Conservation (phyloP, 2,329 filamentous ascomycete species). For the Exophiala viscosa region DNA sequence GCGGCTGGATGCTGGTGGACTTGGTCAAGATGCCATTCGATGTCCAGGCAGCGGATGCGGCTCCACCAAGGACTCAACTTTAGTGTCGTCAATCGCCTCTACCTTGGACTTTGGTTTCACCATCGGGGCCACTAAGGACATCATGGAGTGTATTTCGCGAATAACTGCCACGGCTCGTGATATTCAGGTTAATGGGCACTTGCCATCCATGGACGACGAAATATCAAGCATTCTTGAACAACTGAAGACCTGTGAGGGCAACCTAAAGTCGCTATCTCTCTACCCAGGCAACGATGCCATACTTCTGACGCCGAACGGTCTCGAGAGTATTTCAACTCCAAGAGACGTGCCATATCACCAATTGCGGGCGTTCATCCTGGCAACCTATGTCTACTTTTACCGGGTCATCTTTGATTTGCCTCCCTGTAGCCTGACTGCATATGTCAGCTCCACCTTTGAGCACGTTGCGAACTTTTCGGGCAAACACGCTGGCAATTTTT, state of each 20-base stretch:
- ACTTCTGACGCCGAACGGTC: background rate
- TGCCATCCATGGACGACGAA: no score
- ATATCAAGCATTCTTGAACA: no score
- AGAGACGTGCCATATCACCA: conserved; percentile 15
- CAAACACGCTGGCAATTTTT: conserved; percentile 20
- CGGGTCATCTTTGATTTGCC: conserved; percentile 21
- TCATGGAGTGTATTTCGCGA: conserved; percentile 22
- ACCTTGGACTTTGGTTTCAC: conserved; percentile 22
- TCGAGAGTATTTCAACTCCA: background rate
- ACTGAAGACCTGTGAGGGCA: no score
- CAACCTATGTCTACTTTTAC: conserved; percentile 25
- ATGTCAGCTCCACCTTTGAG: conserved; percentile 18
- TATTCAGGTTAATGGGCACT: background rate
- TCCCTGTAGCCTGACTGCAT: conserved; percentile 14
- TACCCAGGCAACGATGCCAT: background rate
- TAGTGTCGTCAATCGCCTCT: background rate
- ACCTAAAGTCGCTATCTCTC: no score
- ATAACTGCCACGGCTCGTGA: conserved; percentile 11
- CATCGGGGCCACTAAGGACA: conserved; percentile 18
- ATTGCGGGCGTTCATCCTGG: conserved; percentile 20
- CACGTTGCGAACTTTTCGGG: conserved; percentile 16
- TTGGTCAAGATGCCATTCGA: background rate
- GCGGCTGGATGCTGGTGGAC: background rate
- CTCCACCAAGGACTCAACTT: background rate
- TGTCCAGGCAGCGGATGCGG: background rate